phyloP scores from a whole-genome alignment of 306 rosid species.

The Prunus persica region DNA sequence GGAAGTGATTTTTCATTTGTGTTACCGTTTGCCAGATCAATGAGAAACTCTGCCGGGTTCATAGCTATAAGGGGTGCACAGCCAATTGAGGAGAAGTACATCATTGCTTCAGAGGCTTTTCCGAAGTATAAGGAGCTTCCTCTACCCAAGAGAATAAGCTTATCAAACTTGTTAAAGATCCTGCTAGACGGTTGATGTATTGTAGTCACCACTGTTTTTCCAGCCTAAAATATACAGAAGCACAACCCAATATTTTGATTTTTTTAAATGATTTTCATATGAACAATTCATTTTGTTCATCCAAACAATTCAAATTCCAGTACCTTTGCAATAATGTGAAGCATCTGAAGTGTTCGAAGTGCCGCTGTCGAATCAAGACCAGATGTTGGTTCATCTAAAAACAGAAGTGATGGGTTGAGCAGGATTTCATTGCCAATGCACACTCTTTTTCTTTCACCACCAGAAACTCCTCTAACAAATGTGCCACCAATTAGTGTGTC shows the following conservation, averaged over 20 bases:
- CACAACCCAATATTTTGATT: neutral
- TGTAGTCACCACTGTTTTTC: conserved; percentile 51
- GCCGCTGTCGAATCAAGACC: conserved; percentile 65
- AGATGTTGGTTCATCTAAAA: conserved; percentile 71
- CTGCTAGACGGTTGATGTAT: conserved; percentile 67
- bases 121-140: conserved; percentile 34
- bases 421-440: conserved; percentile 65
- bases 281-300: conserved; percentile 31
- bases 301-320: conserved; percentile 23
- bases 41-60: conserved; percentile 95
- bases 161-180: conserved; percentile 46
- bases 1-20: conserved; percentile 81
- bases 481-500: conserved; percentile 59
- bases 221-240: conserved; percentile 17
- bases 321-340: conserved; percentile 17
- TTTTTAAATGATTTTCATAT: neutral
- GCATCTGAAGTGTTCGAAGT: conserved; percentile 15
- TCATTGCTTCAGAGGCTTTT: conserved; percentile 24
- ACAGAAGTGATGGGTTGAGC: conserved; percentile 51
- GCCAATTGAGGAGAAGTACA: conserved; percentile 74
- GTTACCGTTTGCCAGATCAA: conserved; percentile 95
- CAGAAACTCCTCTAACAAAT: conserved; percentile 46
- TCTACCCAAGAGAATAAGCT: conserved; percentile 26
- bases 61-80: conserved; percentile 81
- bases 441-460: conserved; percentile 63